Conservation (phyloP, 2,329 filamentous ascomycete species). For the Nemania abortiva region DNA sequence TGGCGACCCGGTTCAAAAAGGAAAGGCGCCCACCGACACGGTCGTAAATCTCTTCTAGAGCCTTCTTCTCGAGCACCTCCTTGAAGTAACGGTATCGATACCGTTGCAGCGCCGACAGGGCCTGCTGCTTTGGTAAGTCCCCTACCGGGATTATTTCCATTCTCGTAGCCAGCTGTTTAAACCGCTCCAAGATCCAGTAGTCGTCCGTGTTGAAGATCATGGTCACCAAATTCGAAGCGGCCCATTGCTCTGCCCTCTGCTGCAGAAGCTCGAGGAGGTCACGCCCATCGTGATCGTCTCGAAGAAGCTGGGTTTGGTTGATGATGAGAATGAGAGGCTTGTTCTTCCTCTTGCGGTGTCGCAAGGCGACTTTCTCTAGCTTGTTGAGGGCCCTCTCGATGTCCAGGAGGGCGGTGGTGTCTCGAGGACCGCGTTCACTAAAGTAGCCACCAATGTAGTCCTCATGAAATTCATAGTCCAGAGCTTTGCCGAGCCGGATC, state of each 20-base stretch:
- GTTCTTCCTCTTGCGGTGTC: constrained; percentile 69
- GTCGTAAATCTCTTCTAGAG: constrained; percentile 84
- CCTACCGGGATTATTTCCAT: constrained; percentile 93
- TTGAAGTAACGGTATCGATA: constrained; percentile 85
- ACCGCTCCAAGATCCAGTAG: constrained; percentile 96
- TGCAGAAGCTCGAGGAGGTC: constrained; percentile 95
- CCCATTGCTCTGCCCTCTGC: constrained; percentile 96
- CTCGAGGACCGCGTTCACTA: constrained; percentile 90
- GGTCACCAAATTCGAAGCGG: constrained; percentile 89
- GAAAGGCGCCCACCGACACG: constrained; percentile 88
- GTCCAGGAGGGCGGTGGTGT: constrained; percentile 91
- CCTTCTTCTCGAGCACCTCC: constrained; percentile 65
- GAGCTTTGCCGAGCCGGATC: constrained; percentile 88
- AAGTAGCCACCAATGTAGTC: constrained; percentile 98
- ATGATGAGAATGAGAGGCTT: constrained; percentile 90
- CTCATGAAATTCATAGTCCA: constrained; percentile 97
- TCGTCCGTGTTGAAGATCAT: constrained; percentile 96
- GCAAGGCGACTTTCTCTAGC: constrained; percentile 91
- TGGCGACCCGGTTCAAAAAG: constrained; percentile 91
- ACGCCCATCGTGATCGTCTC: constrained; percentile 92
- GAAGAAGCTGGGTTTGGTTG: constrained; percentile 91
- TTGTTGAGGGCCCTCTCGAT: constrained; percentile 98
- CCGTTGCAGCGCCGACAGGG: constrained; percentile 79
- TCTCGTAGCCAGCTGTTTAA: constrained; percentile 91
- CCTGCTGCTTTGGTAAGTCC: constrained; percentile 83